These are phyloP conservation scores for Monilinia fructigena DNA, from an alignment of 2,329 filamentous ascomycete genomes.

Conservation along the genomic window DNA sequence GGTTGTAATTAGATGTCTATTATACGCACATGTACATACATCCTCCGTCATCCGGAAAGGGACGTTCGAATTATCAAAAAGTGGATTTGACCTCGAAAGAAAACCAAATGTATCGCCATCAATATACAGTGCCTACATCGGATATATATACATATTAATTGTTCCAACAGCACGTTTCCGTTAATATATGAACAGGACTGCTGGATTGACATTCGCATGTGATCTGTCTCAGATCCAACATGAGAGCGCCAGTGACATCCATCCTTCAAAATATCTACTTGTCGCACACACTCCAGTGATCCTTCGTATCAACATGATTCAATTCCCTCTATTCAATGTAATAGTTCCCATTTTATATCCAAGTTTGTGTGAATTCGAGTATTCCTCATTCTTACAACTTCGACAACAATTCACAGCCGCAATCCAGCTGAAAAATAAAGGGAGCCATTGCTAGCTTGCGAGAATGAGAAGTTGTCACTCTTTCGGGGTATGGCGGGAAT, in stretches of 20 bases:
- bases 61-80: slow-evolving; percentile 13
- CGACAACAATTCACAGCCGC: too few relatives aligned
- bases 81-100: slow-evolving; percentile 14
- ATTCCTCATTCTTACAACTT: too few relatives aligned
- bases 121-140: neutral
- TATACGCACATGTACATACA: neutral
- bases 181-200: neutral
- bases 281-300: too few relatives aligned
- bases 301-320: too few relatives aligned
- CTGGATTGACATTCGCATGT: slow-evolving; percentile 3
- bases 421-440: too few relatives aligned
- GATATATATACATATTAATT: neutral
- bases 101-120: neutral
- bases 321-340: too few relatives aligned
- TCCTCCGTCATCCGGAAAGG: slow-evolving; percentile 17
- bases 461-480: too few relatives aligned
- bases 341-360: too few relatives aligned
- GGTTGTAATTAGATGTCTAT: neutral
- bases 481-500: too few relatives aligned
- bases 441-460: too few relatives aligned
- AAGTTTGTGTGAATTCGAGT: too few relatives aligned
- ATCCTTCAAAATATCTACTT: too few relatives aligned
- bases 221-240: neutral
- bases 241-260: neutral
- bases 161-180: neutral